Conservation (phyloP, 1,139 yeast species). For the Protomyces inouyei region DNA sequence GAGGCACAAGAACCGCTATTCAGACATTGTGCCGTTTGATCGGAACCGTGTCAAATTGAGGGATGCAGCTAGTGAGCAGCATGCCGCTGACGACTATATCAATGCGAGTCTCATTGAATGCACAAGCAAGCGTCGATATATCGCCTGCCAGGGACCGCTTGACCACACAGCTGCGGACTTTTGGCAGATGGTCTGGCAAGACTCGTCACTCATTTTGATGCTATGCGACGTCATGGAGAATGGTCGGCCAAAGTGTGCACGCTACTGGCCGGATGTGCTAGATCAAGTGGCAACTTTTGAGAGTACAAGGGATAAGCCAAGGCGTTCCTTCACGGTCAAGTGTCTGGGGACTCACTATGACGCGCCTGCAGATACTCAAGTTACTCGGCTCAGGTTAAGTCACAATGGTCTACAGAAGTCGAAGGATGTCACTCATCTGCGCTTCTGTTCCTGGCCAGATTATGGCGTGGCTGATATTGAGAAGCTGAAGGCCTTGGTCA, state of each 20-base stretch:
- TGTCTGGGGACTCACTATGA: background rate
- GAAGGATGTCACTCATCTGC: conserved; percentile 36
- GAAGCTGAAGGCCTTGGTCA: conserved; percentile 41
- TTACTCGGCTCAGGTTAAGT: background rate
- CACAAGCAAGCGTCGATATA: conserved; percentile 34
- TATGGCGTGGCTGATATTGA: conserved; percentile 39
- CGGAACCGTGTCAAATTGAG: conserved; percentile 49
- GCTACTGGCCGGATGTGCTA: conserved; percentile 62
- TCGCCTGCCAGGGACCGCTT: conserved; percentile 55
- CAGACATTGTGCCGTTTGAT: conserved; percentile 59
- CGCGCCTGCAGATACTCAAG: background rate
- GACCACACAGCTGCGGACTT: conserved; percentile 58
- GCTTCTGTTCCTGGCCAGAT: conserved; percentile 39
- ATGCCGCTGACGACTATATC: conserved; percentile 41
- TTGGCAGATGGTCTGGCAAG: conserved; percentile 76
- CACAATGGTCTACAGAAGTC: background rate
- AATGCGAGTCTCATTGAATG: conserved; percentile 47
- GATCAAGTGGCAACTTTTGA: background rate
- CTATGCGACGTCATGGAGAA: conserved; percentile 71
- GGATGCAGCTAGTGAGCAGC: conserved; percentile 32
- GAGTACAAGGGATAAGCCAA: background rate
- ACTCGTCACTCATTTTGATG: conserved; percentile 66
- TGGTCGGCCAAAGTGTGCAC: conserved; percentile 58
- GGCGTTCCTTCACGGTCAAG: background rate
- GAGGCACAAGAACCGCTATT: conserved; percentile 48